A percentile compares a stretch with the other conserved stretches of the same genome.
phyloP scores from a whole-genome alignment of 108 stramenopile genomes.

The Aurantiochytrium sp. region DNA sequence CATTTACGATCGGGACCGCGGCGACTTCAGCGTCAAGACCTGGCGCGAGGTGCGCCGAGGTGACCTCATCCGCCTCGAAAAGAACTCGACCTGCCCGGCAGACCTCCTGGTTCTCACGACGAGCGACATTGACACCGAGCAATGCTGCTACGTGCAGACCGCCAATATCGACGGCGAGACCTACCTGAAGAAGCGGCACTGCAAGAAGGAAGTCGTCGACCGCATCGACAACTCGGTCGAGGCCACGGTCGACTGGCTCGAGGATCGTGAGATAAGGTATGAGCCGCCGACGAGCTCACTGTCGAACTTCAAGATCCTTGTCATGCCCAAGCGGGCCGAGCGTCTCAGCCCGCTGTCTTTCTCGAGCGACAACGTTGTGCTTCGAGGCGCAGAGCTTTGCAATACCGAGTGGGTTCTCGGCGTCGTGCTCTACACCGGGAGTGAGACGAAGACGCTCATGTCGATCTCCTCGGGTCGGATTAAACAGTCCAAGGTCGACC shows the following conservation, averaged over 20 bases:
- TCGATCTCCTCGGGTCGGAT: slow-evolving; percentile 81
- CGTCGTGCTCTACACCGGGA: slow-evolving; percentile 86
- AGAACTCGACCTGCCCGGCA: slow-evolving; percentile 85
- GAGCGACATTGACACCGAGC: slow-evolving; percentile 65
- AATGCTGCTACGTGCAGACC: slow-evolving; percentile 81
- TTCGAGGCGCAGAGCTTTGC: slow-evolving; percentile 83
- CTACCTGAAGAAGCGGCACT: slow-evolving; percentile 69
- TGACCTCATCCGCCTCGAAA: slow-evolving; percentile 75
- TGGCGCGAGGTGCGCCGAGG: slow-evolving; percentile 73
- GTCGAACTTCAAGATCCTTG: not conserved
- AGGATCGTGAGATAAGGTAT: not conserved
- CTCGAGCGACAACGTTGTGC: slow-evolving; percentile 66
- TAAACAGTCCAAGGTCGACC: slow-evolving; percentile 85
- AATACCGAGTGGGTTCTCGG: slow-evolving; percentile 94
- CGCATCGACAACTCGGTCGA: no score
- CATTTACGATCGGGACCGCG: not conserved
- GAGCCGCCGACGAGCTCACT: not conserved
- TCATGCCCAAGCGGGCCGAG: not conserved
- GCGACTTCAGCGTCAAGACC: not conserved
- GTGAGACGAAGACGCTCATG: slow-evolving; percentile 83
- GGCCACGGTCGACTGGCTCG: not conserved
- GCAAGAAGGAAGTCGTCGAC: not conserved
- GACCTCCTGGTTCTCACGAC: slow-evolving; percentile 83
- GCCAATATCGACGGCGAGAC: slow-evolving; percentile 95
- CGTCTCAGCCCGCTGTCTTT: not conserved